phyloP scores from a whole-genome alignment of 1,284 basidiomycete genomes.

The Ustilago tritici region DNA sequence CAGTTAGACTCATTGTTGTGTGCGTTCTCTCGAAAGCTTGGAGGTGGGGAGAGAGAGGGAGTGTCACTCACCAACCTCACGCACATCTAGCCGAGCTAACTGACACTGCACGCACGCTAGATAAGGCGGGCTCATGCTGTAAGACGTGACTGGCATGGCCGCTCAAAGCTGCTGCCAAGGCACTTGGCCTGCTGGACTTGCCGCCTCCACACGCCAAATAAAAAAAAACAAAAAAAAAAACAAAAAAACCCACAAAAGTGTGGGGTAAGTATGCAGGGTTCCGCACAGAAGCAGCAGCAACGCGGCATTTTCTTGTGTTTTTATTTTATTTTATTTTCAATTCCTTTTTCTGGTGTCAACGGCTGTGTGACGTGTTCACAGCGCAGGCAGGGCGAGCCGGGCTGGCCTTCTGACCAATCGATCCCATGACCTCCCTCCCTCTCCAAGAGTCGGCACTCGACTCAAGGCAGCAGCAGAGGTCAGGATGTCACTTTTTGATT shows the following conservation, averaged over 20 bases:
- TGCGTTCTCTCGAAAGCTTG: no score
- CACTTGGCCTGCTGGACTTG: constrained; percentile 11
- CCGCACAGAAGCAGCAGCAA: constrained; percentile 8
- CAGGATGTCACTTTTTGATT: neutral
- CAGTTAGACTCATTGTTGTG: no score
- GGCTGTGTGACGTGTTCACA: constrained; percentile 18
- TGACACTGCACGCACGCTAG: constrained; percentile 18
- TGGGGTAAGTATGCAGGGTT: constrained; percentile 47
- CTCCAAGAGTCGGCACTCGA: neutral
- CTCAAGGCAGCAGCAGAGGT: neutral
- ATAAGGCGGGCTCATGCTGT: constrained; percentile 26
- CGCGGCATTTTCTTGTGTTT: constrained; percentile 7
- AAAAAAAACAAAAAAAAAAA: neutral
- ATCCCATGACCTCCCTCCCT: constrained; percentile 16
- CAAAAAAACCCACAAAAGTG: constrained; percentile 19
- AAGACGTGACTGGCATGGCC: constrained; percentile 7
- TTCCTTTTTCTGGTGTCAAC: neutral
- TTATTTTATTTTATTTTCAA: neutral
- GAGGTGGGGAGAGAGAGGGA: neutral
- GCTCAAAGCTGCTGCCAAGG: constrained; percentile 6
- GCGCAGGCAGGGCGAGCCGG: neutral
- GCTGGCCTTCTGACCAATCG: constrained; percentile 25
- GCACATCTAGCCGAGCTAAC: constrained; percentile 29
- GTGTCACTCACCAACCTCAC: neutral
- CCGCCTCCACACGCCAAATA: constrained; percentile 13